phyloP scores from a whole-genome alignment of 2,329 filamentous ascomycete species.

The Apiospora hydei region DNA sequence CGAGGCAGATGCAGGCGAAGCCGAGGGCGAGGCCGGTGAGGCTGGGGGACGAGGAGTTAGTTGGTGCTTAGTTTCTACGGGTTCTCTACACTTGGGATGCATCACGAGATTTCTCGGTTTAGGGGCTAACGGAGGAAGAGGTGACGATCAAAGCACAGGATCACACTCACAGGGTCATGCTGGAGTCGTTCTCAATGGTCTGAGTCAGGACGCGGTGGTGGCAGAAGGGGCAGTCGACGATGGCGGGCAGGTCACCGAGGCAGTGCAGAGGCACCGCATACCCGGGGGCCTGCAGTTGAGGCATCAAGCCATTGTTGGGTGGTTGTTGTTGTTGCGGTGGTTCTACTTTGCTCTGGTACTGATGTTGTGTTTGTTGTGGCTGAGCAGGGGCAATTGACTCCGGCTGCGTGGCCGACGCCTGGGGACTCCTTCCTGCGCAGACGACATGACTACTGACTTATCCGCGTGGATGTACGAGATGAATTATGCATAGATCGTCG shows the following conservation, averaged over 20 bases:
- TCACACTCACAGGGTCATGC: slow-evolving; percentile 28
- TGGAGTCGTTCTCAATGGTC: slow-evolving; percentile 27
- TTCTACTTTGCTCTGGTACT: neutral
- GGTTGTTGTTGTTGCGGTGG: neutral
- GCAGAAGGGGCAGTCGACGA: slow-evolving; percentile 31
- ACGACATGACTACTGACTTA: neutral
- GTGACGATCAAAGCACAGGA: neutral
- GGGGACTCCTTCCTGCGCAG: neutral
- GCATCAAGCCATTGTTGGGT: neutral
- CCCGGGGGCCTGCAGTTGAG: neutral
- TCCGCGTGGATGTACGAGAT: neutral
- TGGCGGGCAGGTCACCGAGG: slow-evolving; percentile 22
- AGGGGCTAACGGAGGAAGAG: neutral
- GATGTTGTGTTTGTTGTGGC: slow-evolving; percentile 6
- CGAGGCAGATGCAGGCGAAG: slow-evolving; percentile 26
- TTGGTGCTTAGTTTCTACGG: neutral
- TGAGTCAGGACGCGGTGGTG: slow-evolving; percentile 26
- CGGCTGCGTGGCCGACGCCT: neutral
- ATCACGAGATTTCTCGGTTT: no score
- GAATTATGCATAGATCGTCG: neutral
- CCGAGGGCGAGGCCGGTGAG: slow-evolving; percentile 26
- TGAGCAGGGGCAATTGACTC: slow-evolving; percentile 7
- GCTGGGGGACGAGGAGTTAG: neutral
- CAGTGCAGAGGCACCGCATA: slow-evolving; percentile 11
- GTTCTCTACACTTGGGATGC: no score